A percentile compares a stretch with the other conserved stretches of the same genome.
These are phyloP conservation scores for Candida namnaoensis DNA, from an alignment of 805 yeast species.

Conservation along the genomic window DNA sequence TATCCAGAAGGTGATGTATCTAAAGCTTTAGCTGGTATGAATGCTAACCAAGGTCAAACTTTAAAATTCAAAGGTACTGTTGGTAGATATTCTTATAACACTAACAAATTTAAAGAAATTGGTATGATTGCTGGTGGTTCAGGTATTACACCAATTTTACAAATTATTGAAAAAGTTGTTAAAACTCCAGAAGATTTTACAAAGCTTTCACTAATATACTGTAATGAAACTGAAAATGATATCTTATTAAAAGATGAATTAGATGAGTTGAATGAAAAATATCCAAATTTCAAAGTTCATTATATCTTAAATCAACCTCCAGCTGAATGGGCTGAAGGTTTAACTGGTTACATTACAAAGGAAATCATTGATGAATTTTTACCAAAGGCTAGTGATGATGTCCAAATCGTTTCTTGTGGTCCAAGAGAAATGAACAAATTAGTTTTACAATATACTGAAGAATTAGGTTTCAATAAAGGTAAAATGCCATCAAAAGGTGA, in stretches of 20 bases:
- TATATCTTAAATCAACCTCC: conserved; percentile 50
- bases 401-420: conserved; percentile 64
- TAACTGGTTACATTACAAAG: conserved; percentile 50
- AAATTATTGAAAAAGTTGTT: conserved; percentile 62
- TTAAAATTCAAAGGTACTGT: conserved; percentile 75
- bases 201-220: conserved; percentile 52
- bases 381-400: conserved; percentile 36
- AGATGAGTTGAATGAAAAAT: conserved; percentile 56
- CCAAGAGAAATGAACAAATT: conserved; percentile 59
- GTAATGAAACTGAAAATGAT: conserved; percentile 72
- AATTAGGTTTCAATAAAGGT: conserved; percentile 50
- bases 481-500: conserved; percentile 35
- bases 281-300: conserved; percentile 53
- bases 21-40: conserved; percentile 52
- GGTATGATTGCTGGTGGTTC: conserved; percentile 80
- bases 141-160: conserved; percentile 86
- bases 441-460: conserved; percentile 40
- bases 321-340: conserved; percentile 40
- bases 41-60: conserved; percentile 48
- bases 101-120: conserved; percentile 53
- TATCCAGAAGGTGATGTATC: conserved; percentile 68
- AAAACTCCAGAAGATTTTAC: conserved; percentile 64
- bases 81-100: conserved; percentile 55
- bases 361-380: conserved; percentile 45
- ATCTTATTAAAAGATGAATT: conserved; percentile 64